Evolutionary conservation across 148 eudicot species (phyloP).

Genomic region (Heliosperma pusillum): DNA sequence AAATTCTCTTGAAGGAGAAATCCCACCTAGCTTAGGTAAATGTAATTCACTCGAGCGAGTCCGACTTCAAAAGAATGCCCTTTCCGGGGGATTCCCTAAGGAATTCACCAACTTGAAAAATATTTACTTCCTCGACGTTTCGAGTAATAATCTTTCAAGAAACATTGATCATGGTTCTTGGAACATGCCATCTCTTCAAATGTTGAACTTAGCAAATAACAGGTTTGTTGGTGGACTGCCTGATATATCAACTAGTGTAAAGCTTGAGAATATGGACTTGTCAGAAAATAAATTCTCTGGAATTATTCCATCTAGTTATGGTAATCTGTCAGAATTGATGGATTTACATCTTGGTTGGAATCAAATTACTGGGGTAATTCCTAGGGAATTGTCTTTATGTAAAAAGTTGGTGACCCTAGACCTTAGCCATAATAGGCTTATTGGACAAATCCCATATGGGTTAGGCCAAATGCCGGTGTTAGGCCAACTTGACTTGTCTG

Average conservation of each 20-base stretch:
- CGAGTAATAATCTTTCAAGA: constrained; percentile 55
- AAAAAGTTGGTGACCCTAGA: constrained; percentile 62
- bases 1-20: constrained; percentile 54
- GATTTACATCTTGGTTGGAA: constrained; percentile 42
- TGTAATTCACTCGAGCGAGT: constrained; percentile 60
- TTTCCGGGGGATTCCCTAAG: constrained; percentile 50
- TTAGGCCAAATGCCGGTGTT: constrained; percentile 67
- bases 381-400: constrained; percentile 52
- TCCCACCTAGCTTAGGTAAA: constrained; percentile 49
- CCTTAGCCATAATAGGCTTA: constrained; percentile 60
- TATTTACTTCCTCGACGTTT: constrained; percentile 69
- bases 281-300: constrained; percentile 59
- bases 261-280: constrained; percentile 69
- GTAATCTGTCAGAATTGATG: constrained; percentile 44
- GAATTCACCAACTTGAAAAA: constrained; percentile 49
- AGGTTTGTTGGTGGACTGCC: constrained; percentile 56
- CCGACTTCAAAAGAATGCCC: constrained; percentile 56
- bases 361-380: constrained; percentile 51
- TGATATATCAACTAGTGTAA: constrained; percentile 39
- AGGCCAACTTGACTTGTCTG: constrained; percentile 73
- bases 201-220: constrained; percentile 68
- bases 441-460: constrained; percentile 51
- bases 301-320: constrained; percentile 45
- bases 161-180: constrained; percentile 36
- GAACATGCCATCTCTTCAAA: constrained; percentile 72